Evolutionary conservation across 805 yeast genomes (phyloP).

Genomic region (Wickerhamomyces strasburgensis): DNA sequence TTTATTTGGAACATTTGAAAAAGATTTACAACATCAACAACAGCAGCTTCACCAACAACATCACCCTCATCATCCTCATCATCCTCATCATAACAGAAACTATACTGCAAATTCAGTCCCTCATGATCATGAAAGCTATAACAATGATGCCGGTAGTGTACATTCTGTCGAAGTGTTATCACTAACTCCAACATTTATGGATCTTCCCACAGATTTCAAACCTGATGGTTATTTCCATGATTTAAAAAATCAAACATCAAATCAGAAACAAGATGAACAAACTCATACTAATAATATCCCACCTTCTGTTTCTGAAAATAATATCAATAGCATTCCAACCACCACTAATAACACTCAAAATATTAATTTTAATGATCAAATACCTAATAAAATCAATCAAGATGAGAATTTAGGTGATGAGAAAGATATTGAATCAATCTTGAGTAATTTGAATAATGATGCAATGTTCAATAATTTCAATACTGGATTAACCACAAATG

Average conservation of each 20-base stretch:
- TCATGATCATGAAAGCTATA: conserved; percentile 3
- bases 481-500: conserved; percentile 1
- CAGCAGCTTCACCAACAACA: conserved; percentile 5
- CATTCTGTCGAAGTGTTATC: conserved; percentile 33
- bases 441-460: conserved; percentile 2
- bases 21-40: conserved; percentile 7
- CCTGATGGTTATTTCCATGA: neutral
- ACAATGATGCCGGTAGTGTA: conserved; percentile 5
- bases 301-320: neutral
- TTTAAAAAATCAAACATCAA: neutral
- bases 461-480: conserved; percentile 1
- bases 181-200: conserved; percentile 37
- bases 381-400: no score
- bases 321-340: neutral
- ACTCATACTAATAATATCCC: neutral
- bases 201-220: conserved; percentile 14
- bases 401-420: neutral
- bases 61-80: no score
- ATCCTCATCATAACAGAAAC: neutral
- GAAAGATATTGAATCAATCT: neutral
- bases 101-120: conserved; percentile 2
- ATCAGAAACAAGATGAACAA: conserved; percentile 1
- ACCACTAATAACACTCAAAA: no score
- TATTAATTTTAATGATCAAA: no score
- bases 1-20: conserved; percentile 13